Evolutionary conservation across 2,329 filamentous ascomycete genomes (phyloP).

Genomic region (Westerdykella aurantiaca): DNA sequence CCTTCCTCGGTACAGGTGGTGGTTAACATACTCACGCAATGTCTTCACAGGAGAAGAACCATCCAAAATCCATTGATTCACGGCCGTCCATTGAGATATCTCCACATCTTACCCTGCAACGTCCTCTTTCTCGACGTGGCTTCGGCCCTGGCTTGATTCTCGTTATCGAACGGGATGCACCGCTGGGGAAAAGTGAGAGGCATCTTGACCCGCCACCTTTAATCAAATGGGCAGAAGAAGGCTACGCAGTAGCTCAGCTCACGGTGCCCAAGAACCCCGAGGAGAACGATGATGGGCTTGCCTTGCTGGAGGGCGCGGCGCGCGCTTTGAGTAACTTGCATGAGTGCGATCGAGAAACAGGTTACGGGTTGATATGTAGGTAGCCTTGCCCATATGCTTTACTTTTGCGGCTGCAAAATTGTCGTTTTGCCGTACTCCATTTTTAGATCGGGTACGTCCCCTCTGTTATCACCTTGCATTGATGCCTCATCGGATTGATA

Average conservation of each 20-base stretch:
- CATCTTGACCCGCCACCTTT: constrained; percentile 50
- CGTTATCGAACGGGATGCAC: constrained; percentile 35
- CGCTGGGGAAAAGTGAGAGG: constrained; percentile 27
- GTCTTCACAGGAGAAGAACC: too few species aligned
- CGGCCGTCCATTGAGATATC: too few species aligned
- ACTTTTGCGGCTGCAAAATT: too few species aligned
- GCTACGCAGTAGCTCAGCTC: constrained; percentile 57
- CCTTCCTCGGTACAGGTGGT: too few species aligned
- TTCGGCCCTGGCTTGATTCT: constrained; percentile 47
- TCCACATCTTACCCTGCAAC: too few species aligned
- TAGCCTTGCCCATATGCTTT: neutral
- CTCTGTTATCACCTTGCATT: too few species aligned
- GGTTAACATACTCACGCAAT: too few species aligned
- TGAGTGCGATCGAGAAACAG: constrained; percentile 20
- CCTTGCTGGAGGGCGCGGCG: constrained; percentile 20
- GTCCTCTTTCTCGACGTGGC: constrained; percentile 39
- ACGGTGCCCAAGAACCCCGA: constrained; percentile 25
- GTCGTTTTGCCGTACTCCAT: too few species aligned
- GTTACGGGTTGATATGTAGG: constrained; percentile 30
- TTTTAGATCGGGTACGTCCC: too few species aligned
- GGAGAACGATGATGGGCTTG: constrained; percentile 30
- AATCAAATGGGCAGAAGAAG: constrained; percentile 67
- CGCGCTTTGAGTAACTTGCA: constrained; percentile 17
- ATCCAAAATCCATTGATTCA: too few species aligned
- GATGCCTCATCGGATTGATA: too few species aligned